phyloP scores from a whole-genome alignment of 164 flowering plant genomes.

The Saururus chinensis region DNA sequence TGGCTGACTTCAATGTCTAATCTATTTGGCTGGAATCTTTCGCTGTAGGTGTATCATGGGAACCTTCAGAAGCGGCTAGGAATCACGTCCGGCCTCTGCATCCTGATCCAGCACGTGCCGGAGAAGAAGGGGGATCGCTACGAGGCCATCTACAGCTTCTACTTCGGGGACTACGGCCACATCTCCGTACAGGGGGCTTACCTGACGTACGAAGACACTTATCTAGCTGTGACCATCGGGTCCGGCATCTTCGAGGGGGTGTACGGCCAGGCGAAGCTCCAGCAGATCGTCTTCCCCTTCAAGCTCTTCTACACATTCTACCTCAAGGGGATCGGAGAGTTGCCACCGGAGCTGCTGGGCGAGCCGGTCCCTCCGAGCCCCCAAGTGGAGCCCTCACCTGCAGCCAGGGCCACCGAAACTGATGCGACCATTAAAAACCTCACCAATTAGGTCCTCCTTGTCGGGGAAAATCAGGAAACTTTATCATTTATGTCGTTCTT shows the following conservation, averaged over 20 bases:
- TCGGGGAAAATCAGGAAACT: no score
- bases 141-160: slow-evolving; percentile 65
- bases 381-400: slow-evolving; percentile 40
- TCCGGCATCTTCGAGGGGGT: slow-evolving; percentile 57
- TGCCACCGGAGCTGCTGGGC: slow-evolving; percentile 43
- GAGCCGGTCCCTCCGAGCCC: slow-evolving; percentile 42
- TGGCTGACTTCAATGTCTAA: no score
- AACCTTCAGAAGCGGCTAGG: slow-evolving; percentile 53
- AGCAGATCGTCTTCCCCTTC: slow-evolving; percentile 53
- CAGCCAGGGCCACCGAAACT: slow-evolving; percentile 54
- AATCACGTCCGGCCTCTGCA: slow-evolving; percentile 47
- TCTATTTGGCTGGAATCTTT: no score
- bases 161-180: slow-evolving; percentile 74
- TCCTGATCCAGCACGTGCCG: slow-evolving; percentile 45
- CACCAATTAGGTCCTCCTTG: slow-evolving; percentile 1
- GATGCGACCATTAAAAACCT: slow-evolving; percentile 29
- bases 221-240: slow-evolving; percentile 63
- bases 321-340: slow-evolving; percentile 46
- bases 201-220: slow-evolving; percentile 52
- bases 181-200: slow-evolving; percentile 60
- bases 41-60: slow-evolving; percentile 38
- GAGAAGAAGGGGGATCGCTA: slow-evolving; percentile 60
- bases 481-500: no score
- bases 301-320: slow-evolving; percentile 61
- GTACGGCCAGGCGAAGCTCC: slow-evolving; percentile 48